A percentile compares a stretch with the other conserved stretches of the same genome.
phyloP scores from a whole-genome alignment of 495 filamentous ascomycete genomes.

The Recurvomyces mirabilis region DNA sequence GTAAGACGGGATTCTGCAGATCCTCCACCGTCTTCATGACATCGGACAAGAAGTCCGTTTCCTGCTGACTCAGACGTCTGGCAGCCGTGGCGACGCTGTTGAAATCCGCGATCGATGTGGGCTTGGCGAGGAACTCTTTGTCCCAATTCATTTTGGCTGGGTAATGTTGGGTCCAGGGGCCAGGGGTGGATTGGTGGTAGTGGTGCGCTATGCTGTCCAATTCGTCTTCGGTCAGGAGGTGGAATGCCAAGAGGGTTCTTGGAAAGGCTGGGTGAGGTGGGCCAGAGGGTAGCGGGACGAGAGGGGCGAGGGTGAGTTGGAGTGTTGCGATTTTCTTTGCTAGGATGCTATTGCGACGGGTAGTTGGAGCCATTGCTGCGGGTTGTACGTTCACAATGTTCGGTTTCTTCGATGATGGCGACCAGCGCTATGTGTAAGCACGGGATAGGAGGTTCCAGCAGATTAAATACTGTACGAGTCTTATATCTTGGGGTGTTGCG shows the following conservation, averaged over 20 bases:
- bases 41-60: conserved; percentile 8
- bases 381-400: too few relatives aligned
- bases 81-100: not conserved
- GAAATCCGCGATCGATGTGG: not conserved
- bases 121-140: conserved; percentile 23
- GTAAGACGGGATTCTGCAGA: conserved; percentile 5
- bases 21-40: conserved; percentile 18
- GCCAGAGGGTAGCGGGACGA: conserved; percentile 49
- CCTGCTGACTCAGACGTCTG: conserved; percentile 8
- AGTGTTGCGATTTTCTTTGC: conserved; percentile 25
- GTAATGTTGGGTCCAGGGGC: conserved; percentile 45
- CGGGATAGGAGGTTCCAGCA: too few relatives aligned
- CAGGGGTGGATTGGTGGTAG: conserved; percentile 61
- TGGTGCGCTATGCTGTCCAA: conserved; percentile 61
- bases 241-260: conserved; percentile 52
- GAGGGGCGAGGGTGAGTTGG: conserved; percentile 41
- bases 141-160: conserved; percentile 44
- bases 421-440: too few relatives aligned
- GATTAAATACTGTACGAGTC: too few relatives aligned
- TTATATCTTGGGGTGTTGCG: too few relatives aligned
- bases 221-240: conserved; percentile 59
- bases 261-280: conserved; percentile 56
- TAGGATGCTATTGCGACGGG: conserved; percentile 21
- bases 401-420: too few relatives aligned
- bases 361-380: conserved; percentile 15